Percentiles rank a stretch among this genome's conserved stretches.
Evolutionary conservation across 169 alveolate genomes (phyloP).

Genomic region (Blepharisma undulans): DNA sequence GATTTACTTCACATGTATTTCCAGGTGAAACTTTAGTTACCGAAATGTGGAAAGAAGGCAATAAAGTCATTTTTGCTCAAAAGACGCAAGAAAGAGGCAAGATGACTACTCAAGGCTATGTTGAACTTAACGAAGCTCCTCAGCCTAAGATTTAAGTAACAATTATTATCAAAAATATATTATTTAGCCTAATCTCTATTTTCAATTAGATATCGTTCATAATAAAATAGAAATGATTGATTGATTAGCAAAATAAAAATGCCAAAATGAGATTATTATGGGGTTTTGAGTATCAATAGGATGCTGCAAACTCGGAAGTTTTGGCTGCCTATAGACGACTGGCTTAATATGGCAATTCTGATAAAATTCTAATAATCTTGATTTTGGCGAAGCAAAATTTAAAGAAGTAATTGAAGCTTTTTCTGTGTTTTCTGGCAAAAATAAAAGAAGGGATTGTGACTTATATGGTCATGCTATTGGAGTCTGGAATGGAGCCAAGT

Average conservation of each 20-base stretch:
- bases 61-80: slow-evolving; percentile 50
- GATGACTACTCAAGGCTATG: slow-evolving; percentile 51
- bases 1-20: slow-evolving; percentile 78
- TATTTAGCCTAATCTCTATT: background rate
- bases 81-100: slow-evolving; percentile 64
- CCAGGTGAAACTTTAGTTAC: slow-evolving; percentile 86
- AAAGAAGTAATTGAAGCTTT: slow-evolving; percentile 91
- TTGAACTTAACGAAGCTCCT: slow-evolving; percentile 49
- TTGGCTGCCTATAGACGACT: slow-evolving; percentile 91
- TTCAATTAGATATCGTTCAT: background rate
- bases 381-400: slow-evolving; percentile 87
- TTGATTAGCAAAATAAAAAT: too few species aligned
- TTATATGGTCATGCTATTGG: slow-evolving; percentile 82
- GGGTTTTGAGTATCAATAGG: slow-evolving; percentile 75
- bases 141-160: slow-evolving; percentile 21
- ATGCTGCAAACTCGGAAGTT: slow-evolving; percentile 82
- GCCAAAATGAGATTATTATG: slow-evolving; percentile 71
- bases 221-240: too few species aligned
- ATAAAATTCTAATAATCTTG: slow-evolving; percentile 80
- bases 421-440: slow-evolving; percentile 87
- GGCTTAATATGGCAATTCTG: slow-evolving; percentile 92
- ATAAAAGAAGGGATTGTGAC: slow-evolving; percentile 79
- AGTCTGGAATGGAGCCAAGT: slow-evolving; percentile 42
- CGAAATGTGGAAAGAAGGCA: slow-evolving; percentile 75
- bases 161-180: background rate